Conservation (phyloP, 192 early-diverging fungal genomes). For the Coemansia sp. region DNA sequence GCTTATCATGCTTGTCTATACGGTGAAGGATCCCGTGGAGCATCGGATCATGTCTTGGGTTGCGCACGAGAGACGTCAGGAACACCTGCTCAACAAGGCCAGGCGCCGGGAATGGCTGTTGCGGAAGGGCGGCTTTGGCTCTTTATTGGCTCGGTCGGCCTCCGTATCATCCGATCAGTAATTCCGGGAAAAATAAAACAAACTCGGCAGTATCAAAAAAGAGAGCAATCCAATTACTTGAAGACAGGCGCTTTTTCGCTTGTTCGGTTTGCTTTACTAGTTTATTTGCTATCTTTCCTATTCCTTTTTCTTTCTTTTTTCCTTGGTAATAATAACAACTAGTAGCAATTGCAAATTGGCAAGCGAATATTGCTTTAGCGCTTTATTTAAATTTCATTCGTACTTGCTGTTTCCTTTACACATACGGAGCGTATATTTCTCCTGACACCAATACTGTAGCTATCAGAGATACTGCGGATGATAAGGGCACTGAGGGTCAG, state of each 20-base stretch:
- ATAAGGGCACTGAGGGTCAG: too few relatives aligned
- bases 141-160: not conserved
- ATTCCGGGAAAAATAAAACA: not conserved
- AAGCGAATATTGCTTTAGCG: too few relatives aligned
- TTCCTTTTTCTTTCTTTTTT: too few relatives aligned
- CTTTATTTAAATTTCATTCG: not conserved
- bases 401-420: not conserved
- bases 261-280: not conserved
- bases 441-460: too few relatives aligned
- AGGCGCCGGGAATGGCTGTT: slow-evolving; percentile 10
- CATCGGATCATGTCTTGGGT: slow-evolving; percentile 37
- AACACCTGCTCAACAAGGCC: slow-evolving; percentile 10
- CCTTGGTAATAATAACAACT: too few relatives aligned
- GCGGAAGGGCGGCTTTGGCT: slow-evolving; percentile 4
- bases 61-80: slow-evolving; percentile 24
- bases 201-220: not conserved
- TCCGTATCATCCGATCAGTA: not conserved
- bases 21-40: slow-evolving; percentile 34
- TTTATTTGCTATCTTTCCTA: too few relatives aligned
- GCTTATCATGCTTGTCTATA: slow-evolving; percentile 30
- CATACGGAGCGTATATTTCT: not conserved
- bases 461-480: too few relatives aligned
- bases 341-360: too few relatives aligned
- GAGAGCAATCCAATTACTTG: too few relatives aligned
- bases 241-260: not conserved